These are phyloP conservation scores for Xylariaceae sp. DNA, from an alignment of 2,329 filamentous ascomycete species.

Conservation along the genomic window DNA sequence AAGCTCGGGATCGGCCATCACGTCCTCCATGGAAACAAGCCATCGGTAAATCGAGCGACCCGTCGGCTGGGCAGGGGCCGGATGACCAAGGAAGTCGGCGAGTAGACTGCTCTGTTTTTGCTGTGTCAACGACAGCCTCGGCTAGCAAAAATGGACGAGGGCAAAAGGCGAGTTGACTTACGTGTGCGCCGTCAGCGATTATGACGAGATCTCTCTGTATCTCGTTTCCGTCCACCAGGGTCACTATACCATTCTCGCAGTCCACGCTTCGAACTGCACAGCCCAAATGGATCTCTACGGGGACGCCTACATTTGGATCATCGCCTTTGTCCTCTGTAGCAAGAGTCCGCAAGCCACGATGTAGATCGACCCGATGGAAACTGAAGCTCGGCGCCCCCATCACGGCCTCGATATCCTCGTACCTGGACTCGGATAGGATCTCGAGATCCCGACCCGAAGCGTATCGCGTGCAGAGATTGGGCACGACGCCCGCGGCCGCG, in stretches of 20 bases:
- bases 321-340: slow-evolving; percentile 26
- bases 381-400: slow-evolving; percentile 32
- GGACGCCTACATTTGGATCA: slow-evolving; percentile 17
- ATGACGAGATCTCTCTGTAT: slow-evolving; percentile 37
- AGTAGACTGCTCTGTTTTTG: slow-evolving; percentile 14
- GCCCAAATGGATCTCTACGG: slow-evolving; percentile 10
- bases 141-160: background rate
- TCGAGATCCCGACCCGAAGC: slow-evolving; percentile 14
- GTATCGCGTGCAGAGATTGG: slow-evolving; percentile 19
- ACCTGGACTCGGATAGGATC: background rate
- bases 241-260: slow-evolving; percentile 65
- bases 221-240: slow-evolving; percentile 27
- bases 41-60: slow-evolving; percentile 21
- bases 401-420: slow-evolving; percentile 14
- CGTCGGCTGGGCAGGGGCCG: slow-evolving; percentile 9
- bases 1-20: slow-evolving; percentile 12
- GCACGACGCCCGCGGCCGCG: slow-evolving; percentile 21
- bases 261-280: slow-evolving; percentile 13
- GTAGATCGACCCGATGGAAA: slow-evolving; percentile 39
- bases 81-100: slow-evolving; percentile 13
- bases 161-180: slow-evolving; percentile 3
- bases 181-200: slow-evolving; percentile 41
- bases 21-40: slow-evolving; percentile 17
- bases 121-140: background rate
- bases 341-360: slow-evolving; percentile 33